Evolutionary conservation across 129 eudicot species (phyloP), one percentile per base, ranked within the genome.

Genomic region (Kitagawia praeruptora): DNA sequence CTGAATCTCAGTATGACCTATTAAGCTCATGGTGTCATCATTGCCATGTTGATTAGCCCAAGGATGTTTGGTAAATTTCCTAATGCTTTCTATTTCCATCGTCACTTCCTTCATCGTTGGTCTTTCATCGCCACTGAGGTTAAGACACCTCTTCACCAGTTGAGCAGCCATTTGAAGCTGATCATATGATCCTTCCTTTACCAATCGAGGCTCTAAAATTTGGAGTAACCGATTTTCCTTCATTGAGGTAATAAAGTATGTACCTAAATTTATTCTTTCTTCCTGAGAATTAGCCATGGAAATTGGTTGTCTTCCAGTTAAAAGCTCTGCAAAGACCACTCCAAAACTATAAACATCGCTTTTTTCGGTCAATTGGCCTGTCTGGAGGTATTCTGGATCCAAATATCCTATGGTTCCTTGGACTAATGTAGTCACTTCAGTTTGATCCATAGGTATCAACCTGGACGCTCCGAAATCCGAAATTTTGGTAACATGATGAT

Each of bases 31-130:
- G 0, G 76, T 31, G 64, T 85, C 85, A 44, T 78, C 85, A 38
- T 28, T 31, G 15, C 18, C 82, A 9, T 80, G 66, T 77, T 39
- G 75, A 44, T 25, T 28, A 9, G 63, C 71, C 86, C 88, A 87
- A 42, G 85, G 86, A 82, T 87, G 88, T 48, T 75, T 84, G 0
- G 41, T 73, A 10, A 77, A 48, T 77, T 87, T 85, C 80, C 85
- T 83, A 11, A 85, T 69, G 0, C 80, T 75, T 80, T 89, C 89
- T 4, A 87, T 81, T 75, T 83, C 82, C 75, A 78, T 85, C 0
- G 81, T 81, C 41, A 87, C 93, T 56, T 87, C 89, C 41, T 75
- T 89, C 91, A 89, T 87, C 3, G 89, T 85, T 37, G 91, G 93
- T 53, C 93, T 84, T 2, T 84, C 74, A 21, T 82, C 83, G 0